Evolutionary conservation across 345 rosid genomes (phyloP).

Genomic region (Eucalyptus dawsonii): DNA sequence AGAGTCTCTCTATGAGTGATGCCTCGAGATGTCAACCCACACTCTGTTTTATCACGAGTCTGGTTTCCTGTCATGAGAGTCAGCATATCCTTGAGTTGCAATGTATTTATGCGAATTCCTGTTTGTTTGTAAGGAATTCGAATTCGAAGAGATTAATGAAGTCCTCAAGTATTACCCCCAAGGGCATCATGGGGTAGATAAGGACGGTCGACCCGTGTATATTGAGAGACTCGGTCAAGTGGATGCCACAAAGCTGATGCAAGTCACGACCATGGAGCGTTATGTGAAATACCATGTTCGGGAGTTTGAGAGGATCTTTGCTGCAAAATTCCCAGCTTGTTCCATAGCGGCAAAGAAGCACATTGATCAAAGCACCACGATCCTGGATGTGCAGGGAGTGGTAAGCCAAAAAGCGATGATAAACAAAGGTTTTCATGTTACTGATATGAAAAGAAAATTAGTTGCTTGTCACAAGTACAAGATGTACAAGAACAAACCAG

Average conservation of each 20-base stretch:
- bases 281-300: slow-evolving; percentile 83
- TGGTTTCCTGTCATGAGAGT: not conserved
- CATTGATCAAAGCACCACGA: slow-evolving; percentile 91
- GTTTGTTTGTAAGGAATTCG: slow-evolving; percentile 43
- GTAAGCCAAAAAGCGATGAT: slow-evolving; percentile 23
- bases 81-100: not conserved
- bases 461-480: not conserved
- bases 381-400: slow-evolving; percentile 99
- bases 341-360: slow-evolving; percentile 81
- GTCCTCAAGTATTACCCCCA: slow-evolving; percentile 77
- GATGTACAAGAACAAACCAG: not conserved
- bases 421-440: not conserved
- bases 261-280: slow-evolving; percentile 86
- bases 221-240: slow-evolving; percentile 83
- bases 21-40: not conserved
- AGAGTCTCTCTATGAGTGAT: not conserved
- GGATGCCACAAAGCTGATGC: slow-evolving; percentile 82
- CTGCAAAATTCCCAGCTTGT: slow-evolving; percentile 75
- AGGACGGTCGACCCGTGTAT: slow-evolving; percentile 89
- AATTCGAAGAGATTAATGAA: slow-evolving; percentile 53
- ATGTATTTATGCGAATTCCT: not conserved
- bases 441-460: not conserved
- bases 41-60: not conserved
- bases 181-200: slow-evolving; percentile 93
- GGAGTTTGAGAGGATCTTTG: slow-evolving; percentile 88